These are phyloP conservation scores for Lathyrus sativus DNA, from an alignment of 306 rosid genomes.

Conservation along the genomic window DNA sequence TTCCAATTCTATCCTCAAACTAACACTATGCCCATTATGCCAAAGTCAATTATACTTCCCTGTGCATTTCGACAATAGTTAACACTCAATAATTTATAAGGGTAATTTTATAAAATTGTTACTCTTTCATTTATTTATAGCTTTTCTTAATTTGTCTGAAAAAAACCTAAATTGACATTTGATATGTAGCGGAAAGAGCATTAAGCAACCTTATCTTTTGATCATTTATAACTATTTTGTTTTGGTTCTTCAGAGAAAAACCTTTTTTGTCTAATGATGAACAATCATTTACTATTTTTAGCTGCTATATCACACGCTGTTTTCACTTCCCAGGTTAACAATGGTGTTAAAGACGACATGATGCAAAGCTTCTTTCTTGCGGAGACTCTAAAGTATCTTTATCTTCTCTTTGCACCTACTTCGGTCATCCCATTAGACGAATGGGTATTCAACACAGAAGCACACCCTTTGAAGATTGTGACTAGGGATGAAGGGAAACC, in stretches of 20 bases:
- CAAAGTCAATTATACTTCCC: background rate
- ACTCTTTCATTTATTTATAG: background rate
- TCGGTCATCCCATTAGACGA: constrained; percentile 86
- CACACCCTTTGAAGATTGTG: constrained; percentile 84
- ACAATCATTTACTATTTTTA: background rate
- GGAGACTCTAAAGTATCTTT: constrained; percentile 91
- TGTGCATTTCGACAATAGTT: background rate
- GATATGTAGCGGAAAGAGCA: background rate
- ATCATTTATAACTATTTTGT: constrained; percentile 21
- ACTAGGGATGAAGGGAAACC: constrained; percentile 46
- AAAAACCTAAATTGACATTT: background rate
- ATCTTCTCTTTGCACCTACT: constrained; percentile 92
- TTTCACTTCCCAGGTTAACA: constrained; percentile 79
- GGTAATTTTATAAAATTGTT: background rate
- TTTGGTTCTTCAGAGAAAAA: constrained; percentile 11
- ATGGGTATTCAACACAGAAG: constrained; percentile 99
- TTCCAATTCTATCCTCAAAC: background rate
- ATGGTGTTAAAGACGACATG: constrained; percentile 91
- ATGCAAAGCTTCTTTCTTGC: constrained; percentile 99
- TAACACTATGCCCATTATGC: background rate
- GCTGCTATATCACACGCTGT: constrained; percentile 26
- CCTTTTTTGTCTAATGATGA: constrained; percentile 19
- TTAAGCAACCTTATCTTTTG: background rate
- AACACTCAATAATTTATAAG: background rate
- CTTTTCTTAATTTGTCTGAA: background rate